phyloP scores from a whole-genome alignment of 768 basidiomycete genomes.

The Epithele typhae region DNA sequence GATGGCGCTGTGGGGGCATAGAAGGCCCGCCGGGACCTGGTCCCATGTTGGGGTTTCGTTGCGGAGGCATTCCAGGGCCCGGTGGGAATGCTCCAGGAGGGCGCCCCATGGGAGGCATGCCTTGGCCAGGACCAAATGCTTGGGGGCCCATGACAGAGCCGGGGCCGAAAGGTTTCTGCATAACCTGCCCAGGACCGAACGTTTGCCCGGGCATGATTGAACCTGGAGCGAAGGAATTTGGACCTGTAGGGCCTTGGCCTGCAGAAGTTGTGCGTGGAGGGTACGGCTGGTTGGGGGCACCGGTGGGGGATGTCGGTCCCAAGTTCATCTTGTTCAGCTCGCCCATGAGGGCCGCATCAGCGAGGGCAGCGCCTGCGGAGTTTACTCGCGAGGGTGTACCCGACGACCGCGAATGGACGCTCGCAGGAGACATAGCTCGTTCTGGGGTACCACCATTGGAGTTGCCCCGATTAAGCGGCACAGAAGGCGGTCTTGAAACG shows the following conservation, averaged over 20 bases:
- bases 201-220: conserved; percentile 18
- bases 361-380: conserved; percentile 13
- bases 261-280: conserved; percentile 24
- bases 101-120: conserved; percentile 13
- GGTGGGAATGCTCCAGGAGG: background rate
- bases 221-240: conserved; percentile 27
- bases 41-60: conserved; percentile 5
- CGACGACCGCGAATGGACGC: conserved; percentile 10
- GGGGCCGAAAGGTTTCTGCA: conserved; percentile 17
- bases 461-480: conserved; percentile 7
- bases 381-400: conserved; percentile 9
- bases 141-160: conserved; percentile 14
- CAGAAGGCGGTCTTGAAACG: conserved; percentile 24
- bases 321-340: conserved; percentile 12
- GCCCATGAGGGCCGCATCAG: conserved; percentile 12
- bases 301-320: background rate
- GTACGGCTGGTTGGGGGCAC: conserved; percentile 4
- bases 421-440: conserved; percentile 6
- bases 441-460: conserved; percentile 16
- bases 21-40: conserved; percentile 13
- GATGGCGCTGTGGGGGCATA: conserved; percentile 4
- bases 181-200: conserved; percentile 27
- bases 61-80: conserved; percentile 15
- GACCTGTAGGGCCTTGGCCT: too few relatives aligned
- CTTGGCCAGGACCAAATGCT: conserved; percentile 14